Percentiles rank a stretch among this genome's conserved stretches.
Evolutionary conservation across 352 stramenopile genomes (phyloP).

Genomic region (Phytophthora pini): DNA sequence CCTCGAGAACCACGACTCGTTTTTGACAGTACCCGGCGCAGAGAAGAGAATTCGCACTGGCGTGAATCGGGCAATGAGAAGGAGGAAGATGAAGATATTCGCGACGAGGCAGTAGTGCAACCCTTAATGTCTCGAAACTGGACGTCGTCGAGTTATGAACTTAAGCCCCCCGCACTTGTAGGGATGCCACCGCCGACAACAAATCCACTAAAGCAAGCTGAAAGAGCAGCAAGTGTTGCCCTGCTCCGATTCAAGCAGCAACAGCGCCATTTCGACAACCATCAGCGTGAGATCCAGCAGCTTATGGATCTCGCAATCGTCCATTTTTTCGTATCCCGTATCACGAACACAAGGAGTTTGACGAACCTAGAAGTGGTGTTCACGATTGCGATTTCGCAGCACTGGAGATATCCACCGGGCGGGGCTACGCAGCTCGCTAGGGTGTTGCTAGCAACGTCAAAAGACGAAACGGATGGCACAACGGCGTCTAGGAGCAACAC

Average conservation of each 20-base stretch:
- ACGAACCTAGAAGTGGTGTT: slow-evolving; percentile 19
- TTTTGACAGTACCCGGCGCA: slow-evolving; percentile 25
- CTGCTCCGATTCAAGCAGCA: slow-evolving; percentile 21
- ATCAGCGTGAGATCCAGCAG: slow-evolving; percentile 24
- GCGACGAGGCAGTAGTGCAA: slow-evolving; percentile 12
- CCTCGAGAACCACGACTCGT: slow-evolving; percentile 23
- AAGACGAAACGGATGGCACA: background rate
- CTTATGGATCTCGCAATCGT: slow-evolving; percentile 32
- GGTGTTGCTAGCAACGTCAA: slow-evolving; percentile 22
- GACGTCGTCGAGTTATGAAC: background rate
- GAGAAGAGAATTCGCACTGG: slow-evolving; percentile 14
- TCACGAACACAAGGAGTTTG: slow-evolving; percentile 7
- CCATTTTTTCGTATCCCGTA: slow-evolving; percentile 27
- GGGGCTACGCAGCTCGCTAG: slow-evolving; percentile 22
- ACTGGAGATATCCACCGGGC: slow-evolving; percentile 20
- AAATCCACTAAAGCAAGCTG: slow-evolving; percentile 3
- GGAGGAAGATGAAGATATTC: slow-evolving; percentile 12
- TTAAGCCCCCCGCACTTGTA: slow-evolving; percentile 6
- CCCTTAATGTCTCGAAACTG: background rate
- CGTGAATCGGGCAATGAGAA: slow-evolving; percentile 1
- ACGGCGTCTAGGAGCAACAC: background rate
- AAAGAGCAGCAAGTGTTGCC: background rate
- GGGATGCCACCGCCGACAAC: slow-evolving; percentile 7
- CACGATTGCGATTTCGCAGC: slow-evolving; percentile 27
- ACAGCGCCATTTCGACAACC: slow-evolving; percentile 14